Evolutionary conservation across 176 grass and related monocot genomes (phyloP).

Genomic region (Cenchrus purpureus): DNA sequence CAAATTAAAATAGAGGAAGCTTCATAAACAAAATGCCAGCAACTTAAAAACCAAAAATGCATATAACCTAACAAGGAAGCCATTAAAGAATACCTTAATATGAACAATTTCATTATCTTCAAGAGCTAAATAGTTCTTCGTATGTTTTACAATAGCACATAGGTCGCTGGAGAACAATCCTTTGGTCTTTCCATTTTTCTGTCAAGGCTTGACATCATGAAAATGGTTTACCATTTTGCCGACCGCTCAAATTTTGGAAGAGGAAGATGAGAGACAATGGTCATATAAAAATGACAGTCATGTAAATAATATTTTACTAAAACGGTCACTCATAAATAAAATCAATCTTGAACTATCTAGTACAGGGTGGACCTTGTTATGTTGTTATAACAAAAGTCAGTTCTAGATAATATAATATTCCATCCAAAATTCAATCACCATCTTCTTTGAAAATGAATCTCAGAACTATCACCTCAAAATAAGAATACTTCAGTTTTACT

Average conservation of each 20-base stretch:
- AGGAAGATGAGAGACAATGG: conserved; percentile 3
- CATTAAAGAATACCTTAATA: conserved; percentile 69
- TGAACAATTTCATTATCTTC: conserved; percentile 94
- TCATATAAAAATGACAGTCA: not conserved
- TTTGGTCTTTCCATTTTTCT: conserved; percentile 72
- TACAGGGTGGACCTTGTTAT: no score
- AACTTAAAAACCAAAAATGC: conserved; percentile 9
- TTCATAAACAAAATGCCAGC: not conserved
- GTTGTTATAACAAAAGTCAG: no score
- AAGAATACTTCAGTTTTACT: no score
- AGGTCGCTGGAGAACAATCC: conserved; percentile 94
- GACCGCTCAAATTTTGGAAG: conserved; percentile 77
- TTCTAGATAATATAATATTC: no score
- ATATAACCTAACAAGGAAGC: conserved; percentile 17
- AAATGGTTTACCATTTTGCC: conserved; percentile 61
- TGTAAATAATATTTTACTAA: not conserved
- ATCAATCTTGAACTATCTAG: conserved; percentile 2
- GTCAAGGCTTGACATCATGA: conserved; percentile 84
- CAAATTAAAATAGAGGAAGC: not conserved
- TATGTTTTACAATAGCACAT: conserved; percentile 97
- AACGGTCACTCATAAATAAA: not conserved
- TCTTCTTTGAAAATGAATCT: no score
- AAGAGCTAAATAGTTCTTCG: conserved; percentile 84
- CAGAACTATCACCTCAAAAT: no score
- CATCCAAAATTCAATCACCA: no score